Evolutionary conservation across 78 protist species (phyloP).

Genomic region (Polysphondylium violaceum): DNA sequence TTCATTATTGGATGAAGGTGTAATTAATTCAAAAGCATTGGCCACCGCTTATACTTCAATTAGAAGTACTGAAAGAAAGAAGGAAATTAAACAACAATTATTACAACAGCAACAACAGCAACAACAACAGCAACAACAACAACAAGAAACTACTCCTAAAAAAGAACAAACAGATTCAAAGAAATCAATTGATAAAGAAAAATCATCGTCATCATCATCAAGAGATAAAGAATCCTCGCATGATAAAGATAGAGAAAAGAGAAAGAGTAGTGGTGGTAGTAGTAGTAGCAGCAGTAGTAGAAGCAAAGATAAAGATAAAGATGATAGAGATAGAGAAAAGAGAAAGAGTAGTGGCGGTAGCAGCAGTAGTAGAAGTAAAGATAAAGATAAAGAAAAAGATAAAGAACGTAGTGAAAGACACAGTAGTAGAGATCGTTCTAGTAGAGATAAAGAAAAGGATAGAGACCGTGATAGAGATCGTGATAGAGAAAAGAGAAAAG

Average conservation of each 20-base stretch:
- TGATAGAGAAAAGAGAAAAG: background rate
- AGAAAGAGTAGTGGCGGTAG: background rate
- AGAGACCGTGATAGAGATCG: background rate
- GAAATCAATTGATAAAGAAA: constrained; percentile 19
- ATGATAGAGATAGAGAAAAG: background rate
- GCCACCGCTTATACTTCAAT: constrained; percentile 24
- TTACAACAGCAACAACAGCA: background rate
- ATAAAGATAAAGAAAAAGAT: constrained; percentile 18
- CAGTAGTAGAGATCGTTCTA: constrained; percentile 5
- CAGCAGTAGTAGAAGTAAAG: background rate
- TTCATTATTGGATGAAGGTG: background rate
- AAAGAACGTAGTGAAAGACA: constrained; percentile 16
- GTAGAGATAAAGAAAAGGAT: constrained; percentile 29
- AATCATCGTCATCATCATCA: background rate
- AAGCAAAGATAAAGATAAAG: background rate
- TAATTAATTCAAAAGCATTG: constrained; percentile 19
- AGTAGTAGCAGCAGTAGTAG: background rate
- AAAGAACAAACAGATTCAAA: constrained; percentile 9
- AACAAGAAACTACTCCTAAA: constrained; percentile 1
- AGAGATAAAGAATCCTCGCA: constrained; percentile 46
- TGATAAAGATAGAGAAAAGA: constrained; percentile 1
- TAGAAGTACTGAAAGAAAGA: constrained; percentile 31
- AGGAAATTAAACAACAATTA: constrained; percentile 7
- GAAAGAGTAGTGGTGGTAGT: background rate
- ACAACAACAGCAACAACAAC: constrained; percentile 24